phyloP scores from a whole-genome alignment of 78 protist species.

The Monocercomonoides exilis region DNA sequence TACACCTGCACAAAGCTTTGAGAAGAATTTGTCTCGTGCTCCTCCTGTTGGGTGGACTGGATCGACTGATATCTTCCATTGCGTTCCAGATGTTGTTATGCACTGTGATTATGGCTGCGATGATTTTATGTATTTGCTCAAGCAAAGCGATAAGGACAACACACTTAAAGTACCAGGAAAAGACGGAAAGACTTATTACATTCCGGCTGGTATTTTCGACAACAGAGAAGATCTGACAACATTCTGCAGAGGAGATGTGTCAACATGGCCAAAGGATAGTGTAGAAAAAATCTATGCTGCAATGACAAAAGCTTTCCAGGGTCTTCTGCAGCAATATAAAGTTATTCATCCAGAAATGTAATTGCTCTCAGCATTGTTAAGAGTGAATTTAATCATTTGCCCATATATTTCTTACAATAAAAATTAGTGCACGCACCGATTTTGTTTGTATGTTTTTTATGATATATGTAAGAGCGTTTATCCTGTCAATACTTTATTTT shows the following conservation, averaged over 20 bases:
- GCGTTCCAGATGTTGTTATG: constrained; percentile 42
- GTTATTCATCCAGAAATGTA: too few species aligned
- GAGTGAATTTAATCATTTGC: too few species aligned
- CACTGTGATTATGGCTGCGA: constrained; percentile 36
- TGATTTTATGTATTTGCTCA: constrained; percentile 10
- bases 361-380: too few species aligned
- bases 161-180: not conserved
- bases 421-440: too few species aligned
- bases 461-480: too few species aligned
- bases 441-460: too few species aligned
- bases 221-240: constrained; percentile 38
- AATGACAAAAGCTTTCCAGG: not conserved
- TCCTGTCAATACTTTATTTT: too few species aligned
- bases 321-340: not conserved
- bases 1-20: constrained; percentile 27
- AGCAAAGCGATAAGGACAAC: not conserved
- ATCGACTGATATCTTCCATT: constrained; percentile 22
- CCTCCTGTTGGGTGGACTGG: not conserved
- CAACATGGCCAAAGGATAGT: constrained; percentile 15
- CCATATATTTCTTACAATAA: too few species aligned
- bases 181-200: not conserved
- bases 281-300: constrained; percentile 14
- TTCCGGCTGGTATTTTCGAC: constrained; percentile 40
- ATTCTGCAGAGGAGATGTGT: not conserved
- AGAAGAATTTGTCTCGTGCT: constrained; percentile 19